Evolutionary conservation across 768 basidiomycete species (phyloP).

Genomic region (Pulveroboletus sp.): DNA sequence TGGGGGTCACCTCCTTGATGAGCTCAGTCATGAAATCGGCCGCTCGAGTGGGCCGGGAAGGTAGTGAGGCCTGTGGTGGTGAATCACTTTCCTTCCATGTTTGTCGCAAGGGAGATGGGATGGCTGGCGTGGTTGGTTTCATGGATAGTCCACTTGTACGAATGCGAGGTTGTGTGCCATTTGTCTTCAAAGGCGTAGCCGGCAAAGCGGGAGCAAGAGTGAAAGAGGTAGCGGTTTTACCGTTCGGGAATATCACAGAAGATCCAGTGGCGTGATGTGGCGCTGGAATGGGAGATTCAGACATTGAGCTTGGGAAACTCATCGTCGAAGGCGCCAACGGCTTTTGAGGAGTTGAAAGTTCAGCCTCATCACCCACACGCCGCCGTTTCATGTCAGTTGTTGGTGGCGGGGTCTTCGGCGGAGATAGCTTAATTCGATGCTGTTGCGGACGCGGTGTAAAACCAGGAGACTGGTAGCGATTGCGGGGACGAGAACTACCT

Average conservation of each 20-base stretch:
- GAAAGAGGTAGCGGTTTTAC: conserved; percentile 20
- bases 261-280: conserved; percentile 24
- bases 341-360: conserved; percentile 33
- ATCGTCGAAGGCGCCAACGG: conserved; percentile 22
- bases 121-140: conserved; percentile 57
- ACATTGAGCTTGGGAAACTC: conserved; percentile 19
- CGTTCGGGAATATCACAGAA: conserved; percentile 26
- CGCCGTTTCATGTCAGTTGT: conserved; percentile 57
- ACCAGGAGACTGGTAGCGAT: conserved; percentile 69
- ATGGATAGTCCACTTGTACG: conserved; percentile 36
- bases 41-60: conserved; percentile 50
- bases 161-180: conserved; percentile 31
- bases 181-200: conserved; percentile 23
- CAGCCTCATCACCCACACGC: conserved; percentile 47
- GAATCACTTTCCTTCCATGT: conserved; percentile 54
- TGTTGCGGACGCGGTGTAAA: conserved; percentile 55
- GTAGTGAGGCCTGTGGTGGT: conserved; percentile 31
- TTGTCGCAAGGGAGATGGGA: conserved; percentile 73
- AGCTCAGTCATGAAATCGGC: conserved; percentile 66
- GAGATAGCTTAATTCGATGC: conserved; percentile 40
- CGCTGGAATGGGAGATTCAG: conserved; percentile 33
- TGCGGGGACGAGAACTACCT: conserved; percentile 64
- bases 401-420: conserved; percentile 31
- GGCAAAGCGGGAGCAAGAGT: conserved; percentile 21
- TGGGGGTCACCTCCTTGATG: conserved; percentile 65